Evolutionary conservation across 2,329 filamentous ascomycete genomes (phyloP).

Genomic region (Colletotrichum sp.): DNA sequence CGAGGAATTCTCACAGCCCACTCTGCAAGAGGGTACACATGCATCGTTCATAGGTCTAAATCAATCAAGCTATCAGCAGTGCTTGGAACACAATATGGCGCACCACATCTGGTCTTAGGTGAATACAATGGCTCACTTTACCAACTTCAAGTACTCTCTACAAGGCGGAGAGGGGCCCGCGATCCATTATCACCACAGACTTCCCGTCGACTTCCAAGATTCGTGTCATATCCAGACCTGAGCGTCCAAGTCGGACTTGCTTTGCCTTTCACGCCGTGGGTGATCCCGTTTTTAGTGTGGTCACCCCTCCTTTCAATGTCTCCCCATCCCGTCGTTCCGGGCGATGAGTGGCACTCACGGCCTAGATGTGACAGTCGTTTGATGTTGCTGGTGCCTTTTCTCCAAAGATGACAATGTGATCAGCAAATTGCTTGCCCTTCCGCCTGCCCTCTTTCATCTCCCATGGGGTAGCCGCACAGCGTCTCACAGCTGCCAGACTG

Average conservation of each 20-base stretch:
- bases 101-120: background rate
- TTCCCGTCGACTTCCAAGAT: background rate
- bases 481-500: background rate
- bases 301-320: background rate
- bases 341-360: background rate
- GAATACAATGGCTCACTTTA: background rate
- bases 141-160: background rate
- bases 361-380: background rate
- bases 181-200: background rate
- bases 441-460: no score
- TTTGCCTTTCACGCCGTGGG: background rate
- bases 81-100: background rate
- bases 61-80: background rate
- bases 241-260: background rate
- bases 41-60: background rate
- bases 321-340: background rate
- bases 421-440: no score
- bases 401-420: no score
- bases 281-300: background rate
- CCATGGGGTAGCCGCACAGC: no score
- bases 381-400: no score
- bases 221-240: background rate
- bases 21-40: background rate
- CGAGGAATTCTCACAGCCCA: background rate
- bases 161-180: background rate